A percentile compares a stretch with the other conserved stretches of the same genome.
Conservation (phyloP, 257 asterid species). For the Solanum raphanifolium region DNA sequence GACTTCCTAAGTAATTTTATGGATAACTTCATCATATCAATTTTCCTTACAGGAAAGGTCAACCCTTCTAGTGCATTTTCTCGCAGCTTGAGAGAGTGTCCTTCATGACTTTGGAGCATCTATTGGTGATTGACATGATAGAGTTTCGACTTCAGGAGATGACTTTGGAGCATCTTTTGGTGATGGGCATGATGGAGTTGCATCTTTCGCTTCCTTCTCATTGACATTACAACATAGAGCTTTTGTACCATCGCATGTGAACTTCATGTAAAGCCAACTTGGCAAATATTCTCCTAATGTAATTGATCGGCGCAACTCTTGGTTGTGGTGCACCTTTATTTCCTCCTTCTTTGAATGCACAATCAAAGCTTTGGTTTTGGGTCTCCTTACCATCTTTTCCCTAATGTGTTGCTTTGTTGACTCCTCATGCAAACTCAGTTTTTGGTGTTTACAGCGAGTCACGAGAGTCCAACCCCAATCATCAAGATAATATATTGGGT, state of each 20-base stretch:
- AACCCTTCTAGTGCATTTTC: not conserved
- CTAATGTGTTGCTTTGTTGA: not conserved
- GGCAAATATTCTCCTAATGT: not conserved
- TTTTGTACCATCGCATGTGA: not conserved
- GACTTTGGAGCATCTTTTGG: not conserved
- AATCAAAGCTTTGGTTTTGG: not conserved
- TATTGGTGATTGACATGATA: not conserved
- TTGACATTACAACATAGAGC: not conserved
- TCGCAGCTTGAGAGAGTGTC: not conserved
- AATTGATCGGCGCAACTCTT: not conserved
- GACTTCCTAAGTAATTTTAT: not conserved
- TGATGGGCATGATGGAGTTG: not conserved
- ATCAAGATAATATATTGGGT: too few relatives aligned
- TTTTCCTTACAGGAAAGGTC: not conserved
- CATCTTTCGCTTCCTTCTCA: not conserved
- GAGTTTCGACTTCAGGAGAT: not conserved
- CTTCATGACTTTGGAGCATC: not conserved
- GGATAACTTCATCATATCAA: not conserved
- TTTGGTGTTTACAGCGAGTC: not conserved
- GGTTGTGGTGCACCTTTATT: not conserved
- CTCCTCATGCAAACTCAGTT: not conserved
- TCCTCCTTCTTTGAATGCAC: not conserved
- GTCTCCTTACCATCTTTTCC: not conserved
- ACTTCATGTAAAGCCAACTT: not conserved
- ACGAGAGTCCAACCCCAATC: not conserved